These are phyloP conservation scores for Basipetospora sp. DNA, from an alignment of 2,329 filamentous ascomycete species.

Conservation along the genomic window DNA sequence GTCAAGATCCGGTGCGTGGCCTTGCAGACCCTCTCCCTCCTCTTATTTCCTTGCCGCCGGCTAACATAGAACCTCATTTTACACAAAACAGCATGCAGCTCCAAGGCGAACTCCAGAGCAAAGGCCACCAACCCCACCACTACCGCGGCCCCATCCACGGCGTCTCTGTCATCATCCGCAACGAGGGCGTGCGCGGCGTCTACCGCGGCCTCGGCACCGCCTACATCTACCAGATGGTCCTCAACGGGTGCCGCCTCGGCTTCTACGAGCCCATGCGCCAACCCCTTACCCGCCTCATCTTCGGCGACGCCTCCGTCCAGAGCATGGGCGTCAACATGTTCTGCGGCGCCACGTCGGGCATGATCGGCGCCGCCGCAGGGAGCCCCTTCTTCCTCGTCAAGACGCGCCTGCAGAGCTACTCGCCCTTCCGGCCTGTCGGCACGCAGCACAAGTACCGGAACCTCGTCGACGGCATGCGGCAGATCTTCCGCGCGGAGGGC, in stretches of 20 bases:
- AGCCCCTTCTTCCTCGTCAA: constrained; percentile 97
- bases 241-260: constrained; percentile 90
- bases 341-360: constrained; percentile 73
- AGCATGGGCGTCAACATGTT: constrained; percentile 86
- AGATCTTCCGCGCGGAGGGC: constrained; percentile 69
- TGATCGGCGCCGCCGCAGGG: constrained; percentile 82
- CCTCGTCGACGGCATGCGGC: constrained; percentile 64
- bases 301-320: constrained; percentile 60
- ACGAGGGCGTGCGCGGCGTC: constrained; percentile 74
- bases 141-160: constrained; percentile 89
- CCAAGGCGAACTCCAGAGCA: constrained; percentile 85
- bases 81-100: constrained; percentile 83
- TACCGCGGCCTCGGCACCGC: constrained; percentile 83
- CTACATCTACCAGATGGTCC: constrained; percentile 88
- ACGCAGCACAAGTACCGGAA: constrained; percentile 92
- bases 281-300: constrained; percentile 51
- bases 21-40: too few species aligned
- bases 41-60: too few species aligned
- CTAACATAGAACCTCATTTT: not conserved
- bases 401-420: constrained; percentile 86
- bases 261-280: constrained; percentile 93
- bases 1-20: constrained; percentile 90
- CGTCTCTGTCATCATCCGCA: constrained; percentile 73
- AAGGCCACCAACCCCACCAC: constrained; percentile 68
- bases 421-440: constrained; percentile 79